Evolutionary conservation across 2,329 filamentous ascomycete species (phyloP).

Genomic region (Beauveria caledonica): DNA sequence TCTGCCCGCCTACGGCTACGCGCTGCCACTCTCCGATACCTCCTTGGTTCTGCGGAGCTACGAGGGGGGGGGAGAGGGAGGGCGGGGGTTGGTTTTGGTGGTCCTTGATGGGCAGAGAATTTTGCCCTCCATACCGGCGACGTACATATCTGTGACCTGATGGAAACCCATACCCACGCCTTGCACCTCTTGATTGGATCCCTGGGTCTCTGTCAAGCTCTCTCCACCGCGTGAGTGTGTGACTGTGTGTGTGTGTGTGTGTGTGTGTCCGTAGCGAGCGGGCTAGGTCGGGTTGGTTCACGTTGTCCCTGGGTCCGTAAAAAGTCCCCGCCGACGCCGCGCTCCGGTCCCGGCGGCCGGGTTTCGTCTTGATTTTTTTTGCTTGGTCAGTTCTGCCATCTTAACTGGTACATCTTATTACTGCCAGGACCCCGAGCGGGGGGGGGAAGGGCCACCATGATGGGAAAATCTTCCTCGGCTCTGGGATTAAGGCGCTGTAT

Average conservation of each 20-base stretch:
- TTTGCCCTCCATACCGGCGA: neutral
- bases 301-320: neutral
- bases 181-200: neutral
- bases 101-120: constrained; percentile 6
- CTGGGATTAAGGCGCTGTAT: too few relatives aligned
- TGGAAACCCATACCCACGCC: constrained; percentile 3
- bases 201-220: neutral
- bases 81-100: neutral
- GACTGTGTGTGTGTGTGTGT: neutral
- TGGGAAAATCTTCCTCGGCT: too few relatives aligned
- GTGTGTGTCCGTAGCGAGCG: neutral
- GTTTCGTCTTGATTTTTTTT: neutral
- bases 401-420: neutral
- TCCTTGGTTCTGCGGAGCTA: neutral
- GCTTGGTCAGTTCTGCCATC: neutral
- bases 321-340: neutral
- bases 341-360: constrained; percentile 8
- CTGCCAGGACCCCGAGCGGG: neutral
- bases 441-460: too few relatives aligned
- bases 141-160: constrained; percentile 3
- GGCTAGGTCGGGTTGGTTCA: neutral
- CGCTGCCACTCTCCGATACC: neutral
- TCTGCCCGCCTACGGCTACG: neutral
- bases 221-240: neutral
- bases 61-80: neutral